Percentiles rank a stretch among this genome's conserved stretches.
Evolutionary conservation across 495 filamentous ascomycete species (phyloP).

Genomic region (Trichoderma parareesei): DNA sequence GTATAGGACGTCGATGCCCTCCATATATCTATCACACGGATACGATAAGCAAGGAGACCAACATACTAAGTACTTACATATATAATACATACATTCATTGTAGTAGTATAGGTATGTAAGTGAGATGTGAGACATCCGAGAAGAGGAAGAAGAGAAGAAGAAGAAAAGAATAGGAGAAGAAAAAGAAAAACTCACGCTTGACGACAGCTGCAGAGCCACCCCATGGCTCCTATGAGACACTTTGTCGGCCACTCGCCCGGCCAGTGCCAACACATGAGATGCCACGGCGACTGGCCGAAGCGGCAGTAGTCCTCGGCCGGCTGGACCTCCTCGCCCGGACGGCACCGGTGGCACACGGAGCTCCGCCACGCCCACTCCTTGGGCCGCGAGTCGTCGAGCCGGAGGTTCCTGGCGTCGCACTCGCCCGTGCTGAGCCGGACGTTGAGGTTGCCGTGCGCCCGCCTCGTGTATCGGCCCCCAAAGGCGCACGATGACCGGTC

Average conservation of each 20-base stretch:
- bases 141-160: too few species aligned
- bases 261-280: conserved; percentile 11
- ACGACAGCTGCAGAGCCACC: conserved; percentile 19
- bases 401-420: background rate
- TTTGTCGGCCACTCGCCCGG: conserved; percentile 14
- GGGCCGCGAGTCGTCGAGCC: conserved; percentile 8
- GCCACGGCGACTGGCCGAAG: background rate
- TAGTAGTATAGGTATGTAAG: background rate
- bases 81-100: too few species aligned
- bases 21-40: conserved; percentile 13
- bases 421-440: background rate
- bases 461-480: background rate
- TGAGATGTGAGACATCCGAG: background rate
- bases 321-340: background rate
- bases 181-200: conserved; percentile 14
- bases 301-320: background rate
- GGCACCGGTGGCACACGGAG: conserved; percentile 18
- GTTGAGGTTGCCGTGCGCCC: background rate
- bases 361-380: conserved; percentile 19
- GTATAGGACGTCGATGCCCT: conserved; percentile 19
- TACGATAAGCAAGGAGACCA: background rate
- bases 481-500: too few species aligned
- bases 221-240: conserved; percentile 18
- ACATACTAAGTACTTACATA: background rate
- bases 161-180: too few species aligned